Percentiles rank a stretch among this genome's conserved stretches.
Conservation (phyloP, 2,329 filamentous ascomycete genomes). For the Xenosphaeropsis pyriputrescens region DNA sequence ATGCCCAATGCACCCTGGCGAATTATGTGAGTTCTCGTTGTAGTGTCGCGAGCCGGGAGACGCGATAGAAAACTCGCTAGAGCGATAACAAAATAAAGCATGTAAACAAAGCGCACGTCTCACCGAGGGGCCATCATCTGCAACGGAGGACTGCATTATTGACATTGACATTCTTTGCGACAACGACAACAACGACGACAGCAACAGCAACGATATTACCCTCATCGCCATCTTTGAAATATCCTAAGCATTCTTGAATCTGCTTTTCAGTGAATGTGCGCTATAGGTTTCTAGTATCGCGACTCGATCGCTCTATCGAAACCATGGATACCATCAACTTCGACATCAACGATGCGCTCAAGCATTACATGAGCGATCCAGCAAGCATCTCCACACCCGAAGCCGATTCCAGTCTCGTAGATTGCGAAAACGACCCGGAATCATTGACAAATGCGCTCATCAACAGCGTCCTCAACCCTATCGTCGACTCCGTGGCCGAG, state of each 20-base stretch:
- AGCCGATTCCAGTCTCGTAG: conserved; percentile 67
- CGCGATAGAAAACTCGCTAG: no score
- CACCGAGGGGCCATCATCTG: no score
- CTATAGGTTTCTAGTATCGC: conserved; percentile 4
- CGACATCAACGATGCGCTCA: conserved; percentile 92
- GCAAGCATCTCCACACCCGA: conserved; percentile 71
- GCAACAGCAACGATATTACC: conserved; percentile 15
- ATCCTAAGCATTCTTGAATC: background rate
- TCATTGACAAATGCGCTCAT: conserved; percentile 64
- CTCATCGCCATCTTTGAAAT: conserved; percentile 7
- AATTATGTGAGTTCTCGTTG: no score
- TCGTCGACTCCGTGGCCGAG: conserved; percentile 83
- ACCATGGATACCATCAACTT: conserved; percentile 68
- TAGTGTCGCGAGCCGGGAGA: no score
- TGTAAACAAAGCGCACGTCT: no score
- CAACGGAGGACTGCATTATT: no score
- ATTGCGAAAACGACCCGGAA: conserved; percentile 88
- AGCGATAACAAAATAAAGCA: no score
- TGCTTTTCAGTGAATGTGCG: no score
- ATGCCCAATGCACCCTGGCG: no score
- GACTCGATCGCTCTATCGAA: conserved; percentile 9
- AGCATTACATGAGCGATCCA: conserved; percentile 92
- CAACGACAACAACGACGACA: conserved; percentile 14
- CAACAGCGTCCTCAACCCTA: conserved; percentile 77
- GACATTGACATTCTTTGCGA: conserved; percentile 4